A percentile compares a stretch with the other conserved stretches of the same genome.
Conservation (phyloP, 2,329 filamentous ascomycete species). For the Chaetothyriales sp. region DNA sequence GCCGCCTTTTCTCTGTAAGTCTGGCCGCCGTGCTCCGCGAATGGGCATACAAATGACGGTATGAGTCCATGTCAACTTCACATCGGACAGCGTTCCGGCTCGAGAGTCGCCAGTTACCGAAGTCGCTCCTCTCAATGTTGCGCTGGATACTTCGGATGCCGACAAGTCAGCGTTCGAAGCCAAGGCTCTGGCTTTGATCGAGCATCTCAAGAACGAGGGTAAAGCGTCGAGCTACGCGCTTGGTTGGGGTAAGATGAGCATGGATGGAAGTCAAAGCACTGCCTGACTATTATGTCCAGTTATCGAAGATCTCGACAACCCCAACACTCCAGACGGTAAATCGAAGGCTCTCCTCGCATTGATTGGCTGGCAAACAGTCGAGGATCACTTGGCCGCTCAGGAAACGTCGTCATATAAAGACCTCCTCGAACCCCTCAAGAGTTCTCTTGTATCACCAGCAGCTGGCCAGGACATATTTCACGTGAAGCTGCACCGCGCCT, state of each 20-base stretch:
- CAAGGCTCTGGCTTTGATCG: not conserved
- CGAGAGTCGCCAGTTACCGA: conserved; percentile 1
- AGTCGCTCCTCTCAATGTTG: conserved; percentile 1
- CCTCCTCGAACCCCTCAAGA: conserved; percentile 19
- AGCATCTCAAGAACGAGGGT: not conserved
- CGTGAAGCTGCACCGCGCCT: not conserved
- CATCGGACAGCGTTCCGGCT: not conserved
- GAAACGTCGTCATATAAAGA: conserved; percentile 31
- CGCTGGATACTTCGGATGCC: not conserved
- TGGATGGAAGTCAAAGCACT: too few species aligned
- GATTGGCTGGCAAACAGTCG: conserved; percentile 38
- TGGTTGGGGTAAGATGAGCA: conserved; percentile 1
- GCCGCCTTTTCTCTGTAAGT: not conserved
- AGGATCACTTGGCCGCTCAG: conserved; percentile 34
- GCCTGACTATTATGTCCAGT: too few species aligned
- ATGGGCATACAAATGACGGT: not conserved
- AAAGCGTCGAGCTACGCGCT: not conserved
- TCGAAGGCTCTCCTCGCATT: not conserved
- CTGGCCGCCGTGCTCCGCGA: not conserved
- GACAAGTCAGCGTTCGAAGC: conserved; percentile 3
- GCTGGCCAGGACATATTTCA: not conserved
- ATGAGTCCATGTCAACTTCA: conserved; percentile 1
- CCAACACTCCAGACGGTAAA: not conserved
- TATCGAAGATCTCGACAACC: not conserved
- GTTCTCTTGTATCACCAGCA: not conserved